These are phyloP conservation scores for Porphyrellus cyaneotinctus DNA, from an alignment of 768 basidiomycete species.

Conservation along the genomic window DNA sequence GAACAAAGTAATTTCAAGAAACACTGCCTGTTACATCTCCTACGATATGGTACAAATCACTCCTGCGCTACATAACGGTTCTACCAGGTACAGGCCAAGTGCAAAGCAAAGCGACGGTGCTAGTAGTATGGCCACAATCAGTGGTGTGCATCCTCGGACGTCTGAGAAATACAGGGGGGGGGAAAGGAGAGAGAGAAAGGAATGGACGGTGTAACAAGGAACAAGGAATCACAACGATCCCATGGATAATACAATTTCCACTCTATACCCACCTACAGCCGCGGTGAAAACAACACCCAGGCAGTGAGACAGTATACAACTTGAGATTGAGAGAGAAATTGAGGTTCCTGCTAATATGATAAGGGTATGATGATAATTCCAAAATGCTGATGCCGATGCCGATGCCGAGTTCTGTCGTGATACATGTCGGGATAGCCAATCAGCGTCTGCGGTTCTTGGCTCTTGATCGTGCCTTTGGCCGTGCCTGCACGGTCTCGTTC, in stretches of 20 bases:
- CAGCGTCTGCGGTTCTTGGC: constrained; percentile 30
- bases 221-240: constrained; percentile 8
- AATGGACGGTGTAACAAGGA: constrained; percentile 1
- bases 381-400: constrained; percentile 11
- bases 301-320: constrained; percentile 17
- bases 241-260: constrained; percentile 18
- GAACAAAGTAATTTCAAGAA: constrained; percentile 18
- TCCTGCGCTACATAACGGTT: constrained; percentile 10
- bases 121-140: constrained; percentile 11
- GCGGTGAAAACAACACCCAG: constrained; percentile 2
- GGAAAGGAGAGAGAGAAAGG: not conserved
- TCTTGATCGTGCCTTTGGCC: constrained; percentile 31
- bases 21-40: constrained; percentile 5
- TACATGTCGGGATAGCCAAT: constrained; percentile 11
- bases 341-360: constrained; percentile 18
- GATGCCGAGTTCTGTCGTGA: constrained; percentile 13
- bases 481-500: constrained; percentile 22
- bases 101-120: constrained; percentile 20
- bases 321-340: constrained; percentile 21
- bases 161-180: constrained; percentile 17
- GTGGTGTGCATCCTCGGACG: constrained; percentile 3
- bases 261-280: constrained; percentile 12
- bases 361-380: constrained; percentile 20
- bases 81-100: constrained; percentile 20
- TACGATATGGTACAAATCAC: constrained; percentile 26